These are phyloP conservation scores for Crithidia acanthocephali DNA, from an alignment of 208 protist genomes.

Conservation along the genomic window DNA sequence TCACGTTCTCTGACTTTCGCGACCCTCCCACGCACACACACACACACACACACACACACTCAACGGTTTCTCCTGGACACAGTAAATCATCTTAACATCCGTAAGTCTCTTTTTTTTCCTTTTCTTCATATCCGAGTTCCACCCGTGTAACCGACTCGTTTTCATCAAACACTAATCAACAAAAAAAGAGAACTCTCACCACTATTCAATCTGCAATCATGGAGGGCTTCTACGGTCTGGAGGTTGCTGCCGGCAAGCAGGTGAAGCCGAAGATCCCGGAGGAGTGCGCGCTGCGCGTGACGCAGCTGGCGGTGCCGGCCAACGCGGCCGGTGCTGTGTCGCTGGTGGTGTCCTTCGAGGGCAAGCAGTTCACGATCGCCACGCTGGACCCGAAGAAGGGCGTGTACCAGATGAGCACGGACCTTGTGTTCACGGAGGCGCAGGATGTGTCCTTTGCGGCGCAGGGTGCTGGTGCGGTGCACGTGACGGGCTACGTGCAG, in stretches of 20 bases:
- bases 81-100: background rate
- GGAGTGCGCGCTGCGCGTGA: constrained; percentile 85
- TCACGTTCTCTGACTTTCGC: no score
- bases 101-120: no score
- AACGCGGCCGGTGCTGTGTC: constrained; percentile 82
- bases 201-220: constrained; percentile 29
- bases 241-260: constrained; percentile 71
- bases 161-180: no score
- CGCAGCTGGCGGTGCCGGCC: constrained; percentile 84
- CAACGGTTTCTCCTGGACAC: no score
- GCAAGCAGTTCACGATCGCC: constrained; percentile 89
- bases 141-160: no score
- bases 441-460: constrained; percentile 77
- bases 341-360: constrained; percentile 77
- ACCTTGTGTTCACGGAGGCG: constrained; percentile 87
- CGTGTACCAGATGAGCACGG: constrained; percentile 84
- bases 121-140: no score
- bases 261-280: constrained; percentile 88
- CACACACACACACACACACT: no score
- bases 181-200: no score
- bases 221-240: constrained; percentile 90
- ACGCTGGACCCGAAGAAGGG: constrained; percentile 87
- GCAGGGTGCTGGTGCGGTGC: constrained; percentile 71
- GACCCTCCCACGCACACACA: no score
- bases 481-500: constrained; percentile 89